Evolutionary conservation across 305 asterid genomes (phyloP).

Genomic region (Fraxinus dipetala): DNA sequence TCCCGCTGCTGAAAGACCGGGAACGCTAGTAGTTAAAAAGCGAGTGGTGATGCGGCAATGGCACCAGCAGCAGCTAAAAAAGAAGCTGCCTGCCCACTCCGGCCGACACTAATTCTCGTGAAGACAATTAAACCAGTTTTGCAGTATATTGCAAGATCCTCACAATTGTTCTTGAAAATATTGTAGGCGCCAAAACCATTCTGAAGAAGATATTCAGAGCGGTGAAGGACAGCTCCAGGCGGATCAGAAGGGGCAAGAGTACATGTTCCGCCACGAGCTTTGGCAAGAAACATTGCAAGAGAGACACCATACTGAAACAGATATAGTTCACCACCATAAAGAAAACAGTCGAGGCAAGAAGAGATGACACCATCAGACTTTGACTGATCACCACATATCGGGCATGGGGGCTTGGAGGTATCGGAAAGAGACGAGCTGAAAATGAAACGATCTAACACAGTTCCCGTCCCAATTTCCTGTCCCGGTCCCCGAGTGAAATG

Average conservation of each 20-base stretch:
- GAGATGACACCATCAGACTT: conserved; percentile 61
- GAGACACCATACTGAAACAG: conserved; percentile 62
- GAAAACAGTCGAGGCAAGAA: conserved; percentile 91
- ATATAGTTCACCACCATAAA: conserved; percentile 61
- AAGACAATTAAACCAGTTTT: conserved; percentile 74
- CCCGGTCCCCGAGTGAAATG: conserved; percentile 88
- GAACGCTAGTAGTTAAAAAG: conserved; percentile 60
- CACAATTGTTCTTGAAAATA: conserved; percentile 81
- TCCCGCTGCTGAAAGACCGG: conserved; percentile 56
- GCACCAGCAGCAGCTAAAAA: conserved; percentile 69
- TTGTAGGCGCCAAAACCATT: conserved; percentile 82
- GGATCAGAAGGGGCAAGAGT: conserved; percentile 73
- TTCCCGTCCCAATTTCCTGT: conserved; percentile 85
- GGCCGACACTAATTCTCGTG: conserved; percentile 62
- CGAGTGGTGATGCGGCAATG: conserved; percentile 69
- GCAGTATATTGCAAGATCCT: conserved; percentile 88
- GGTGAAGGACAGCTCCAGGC: conserved; percentile 55
- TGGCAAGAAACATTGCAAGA: conserved; percentile 51
- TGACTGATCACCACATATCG: conserved; percentile 75
- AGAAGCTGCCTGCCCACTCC: conserved; percentile 85
- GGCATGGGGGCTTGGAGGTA: conserved; percentile 55
- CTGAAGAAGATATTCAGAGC: conserved; percentile 68
- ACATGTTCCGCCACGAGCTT: conserved; percentile 89
- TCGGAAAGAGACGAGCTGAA: conserved; percentile 65
- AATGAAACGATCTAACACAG: conserved; percentile 52